Conservation (phyloP, 2,329 filamentous ascomycete genomes). For the Triangularia setosa region DNA sequence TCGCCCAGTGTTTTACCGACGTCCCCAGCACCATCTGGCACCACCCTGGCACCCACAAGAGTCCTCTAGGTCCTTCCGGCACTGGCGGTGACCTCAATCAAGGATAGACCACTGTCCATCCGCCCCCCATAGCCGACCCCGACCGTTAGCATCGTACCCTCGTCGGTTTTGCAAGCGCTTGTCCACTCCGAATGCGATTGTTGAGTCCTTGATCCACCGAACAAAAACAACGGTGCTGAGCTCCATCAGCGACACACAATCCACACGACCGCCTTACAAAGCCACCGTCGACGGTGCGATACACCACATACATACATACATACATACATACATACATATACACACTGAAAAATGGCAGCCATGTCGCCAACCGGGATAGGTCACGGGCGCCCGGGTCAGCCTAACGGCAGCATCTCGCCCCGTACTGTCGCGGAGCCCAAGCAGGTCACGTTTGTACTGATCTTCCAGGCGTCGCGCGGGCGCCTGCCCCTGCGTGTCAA, state of each 20-base stretch:
- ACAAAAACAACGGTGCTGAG: neutral
- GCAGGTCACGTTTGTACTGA: constrained; percentile 74
- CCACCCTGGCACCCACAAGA: constrained; percentile 6
- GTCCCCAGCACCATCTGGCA: neutral
- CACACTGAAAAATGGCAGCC: constrained; percentile 41
- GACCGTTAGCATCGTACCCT: constrained; percentile 6
- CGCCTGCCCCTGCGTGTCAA: constrained; percentile 81
- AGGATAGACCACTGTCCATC: constrained; percentile 12
- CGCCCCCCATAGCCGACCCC: constrained; percentile 8
- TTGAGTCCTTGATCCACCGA: constrained; percentile 28
- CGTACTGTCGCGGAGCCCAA: constrained; percentile 52
- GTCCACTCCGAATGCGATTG: constrained; percentile 31
- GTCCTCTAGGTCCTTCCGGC: constrained; percentile 12
- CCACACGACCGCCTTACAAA: constrained; percentile 11
- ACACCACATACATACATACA: constrained; percentile 18
- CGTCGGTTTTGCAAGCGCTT: constrained; percentile 11
- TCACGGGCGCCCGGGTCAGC: constrained; percentile 27
- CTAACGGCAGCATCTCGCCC: constrained; percentile 40
- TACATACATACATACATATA: no score
- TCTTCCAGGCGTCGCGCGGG: constrained; percentile 67
- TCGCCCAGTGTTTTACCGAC: neutral
- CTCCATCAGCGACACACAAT: constrained; percentile 24
- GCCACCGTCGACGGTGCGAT: neutral
- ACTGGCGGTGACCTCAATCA: constrained; percentile 20
- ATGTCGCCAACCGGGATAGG: constrained; percentile 40